Evolutionary conservation across 805 yeast genomes (phyloP), one percentile per base, ranked within the genome.

Genomic region (Tetrapisispora namnaoensis): DNA sequence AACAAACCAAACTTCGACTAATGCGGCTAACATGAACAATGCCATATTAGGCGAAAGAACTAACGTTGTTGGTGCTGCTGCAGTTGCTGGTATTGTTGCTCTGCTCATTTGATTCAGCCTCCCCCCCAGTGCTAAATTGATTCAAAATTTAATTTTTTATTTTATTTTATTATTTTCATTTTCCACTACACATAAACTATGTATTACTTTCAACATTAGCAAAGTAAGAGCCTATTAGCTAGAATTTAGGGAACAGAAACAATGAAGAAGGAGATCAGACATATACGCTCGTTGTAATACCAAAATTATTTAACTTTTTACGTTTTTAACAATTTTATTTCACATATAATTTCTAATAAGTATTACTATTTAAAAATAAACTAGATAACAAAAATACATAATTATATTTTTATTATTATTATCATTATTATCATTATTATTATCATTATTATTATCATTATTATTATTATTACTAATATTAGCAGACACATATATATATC

Each of bases 51-150:
- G 32, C 21, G 45, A 46, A 3, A 41, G 49, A 42, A 55, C 60
- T 17, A 56, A 57, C 49, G 51, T 56, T 32, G 51, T 53, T 9
- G 65, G 64, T 51, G 65, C 61, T 20, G 65, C 49, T 6, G 42
- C 59, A 18, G 54, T 58, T 5, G 65, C 65, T 27, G 66, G 66
- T 52, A 62, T 61, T 41, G 52, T 55, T 37, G 65, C 63, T 44
- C 53, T 59, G 43, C 51, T 61, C 51, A 49, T 60, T 42, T 61
- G 48, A 42, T 17, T 22, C 13, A 14, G 30, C n/a, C 13, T 4
- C 14, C 14, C 13, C 4, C 14, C 4, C 28, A 4, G 28, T 24
- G 8, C 28, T 24, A 8, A 24, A 24, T 24, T 24, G 28, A 24
- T 4, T 24, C 4, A 24, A 4, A 24, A 8, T 24, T 24, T 24